phyloP scores from a whole-genome alignment of 495 filamentous ascomycete species.

The Podospora comata region DNA sequence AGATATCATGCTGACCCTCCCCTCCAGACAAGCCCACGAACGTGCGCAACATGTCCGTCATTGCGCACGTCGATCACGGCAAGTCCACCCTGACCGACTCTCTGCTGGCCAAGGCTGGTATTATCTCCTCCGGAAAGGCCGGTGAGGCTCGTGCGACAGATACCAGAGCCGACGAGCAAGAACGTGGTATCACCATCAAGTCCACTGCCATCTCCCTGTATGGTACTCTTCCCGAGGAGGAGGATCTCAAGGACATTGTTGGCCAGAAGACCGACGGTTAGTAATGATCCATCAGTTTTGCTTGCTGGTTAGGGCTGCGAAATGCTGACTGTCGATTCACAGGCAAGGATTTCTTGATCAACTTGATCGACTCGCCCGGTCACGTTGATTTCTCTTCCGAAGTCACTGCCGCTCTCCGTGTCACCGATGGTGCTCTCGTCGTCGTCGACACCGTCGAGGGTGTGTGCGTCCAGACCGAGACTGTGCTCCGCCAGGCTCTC shows the following conservation, averaged over 20 bases:
- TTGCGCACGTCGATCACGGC: conserved; percentile 99
- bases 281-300: background rate
- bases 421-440: conserved; percentile 98
- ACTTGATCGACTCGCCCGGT: conserved; percentile 99
- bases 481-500: conserved; percentile 97
- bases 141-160: conserved; percentile 95
- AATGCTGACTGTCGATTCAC: conserved; percentile 10
- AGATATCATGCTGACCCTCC: conserved; percentile 19
- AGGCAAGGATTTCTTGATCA: conserved; percentile 95
- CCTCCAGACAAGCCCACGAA: conserved; percentile 79
- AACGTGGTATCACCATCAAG: conserved; percentile 99
- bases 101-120: conserved; percentile 97
- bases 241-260: conserved; percentile 90
- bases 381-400: conserved; percentile 99
- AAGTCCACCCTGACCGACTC: conserved; percentile 99
- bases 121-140: conserved; percentile 97
- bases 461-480: conserved; percentile 99
- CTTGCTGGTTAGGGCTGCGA: background rate
- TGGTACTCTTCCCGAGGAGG: conserved; percentile 72
- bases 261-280: conserved; percentile 72
- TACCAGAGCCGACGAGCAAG: conserved; percentile 95
- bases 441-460: conserved; percentile 99
- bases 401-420: conserved; percentile 98
- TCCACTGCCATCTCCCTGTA: conserved; percentile 99
- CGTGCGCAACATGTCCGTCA: conserved; percentile 98